Base-by-base conservation (phyloP, 2,329 filamentous ascomycete species). In the Daldinia sp. region DNA sequence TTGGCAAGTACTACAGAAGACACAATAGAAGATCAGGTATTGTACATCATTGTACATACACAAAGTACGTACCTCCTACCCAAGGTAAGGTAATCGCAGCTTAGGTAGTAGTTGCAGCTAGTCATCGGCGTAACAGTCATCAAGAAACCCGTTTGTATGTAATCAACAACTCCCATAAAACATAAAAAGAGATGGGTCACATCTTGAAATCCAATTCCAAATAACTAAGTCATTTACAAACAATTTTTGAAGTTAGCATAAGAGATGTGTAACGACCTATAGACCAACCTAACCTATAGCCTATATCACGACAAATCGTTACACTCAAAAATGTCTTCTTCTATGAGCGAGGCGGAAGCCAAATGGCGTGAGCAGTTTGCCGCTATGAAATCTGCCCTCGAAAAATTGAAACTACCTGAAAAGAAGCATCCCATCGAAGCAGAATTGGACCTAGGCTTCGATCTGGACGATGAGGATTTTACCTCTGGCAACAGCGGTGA, bases 351-450 rank as follows among this genome's bases (percentile, higher is more conserved):
- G 35, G 84, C 84, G 60, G 84, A 86, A 74, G 79, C 82, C 23
- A 87, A 92, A 87, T 98, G 96, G 96, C 90, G 95, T 72, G 87
- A 89, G 66, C 93, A 98, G 78, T 88, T 97, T 74, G 87, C 89
- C 30, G 89, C 92, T 35, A 98, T 99, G 96, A 91, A 91, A 76
- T 87, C 91, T 68, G 93, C 94, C 48, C 89, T 98, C 65, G 92
- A 92, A 46, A 88, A 91, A 23, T 83, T 98, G 59, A 85, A 87
- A 61, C 79, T 88, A n/a, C 81, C 85, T 2, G 70, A 75, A 2
- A 77, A 75, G 12, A 70, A 76, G 30, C 59, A 80, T 41, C 83
- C 85, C 70, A 79, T 82, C 33, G 79, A 82, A 50, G 76, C 81
- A 42, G 23, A 48, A 48, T 6, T 86, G 12, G 86, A 89, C 60